Base-by-base conservation (phyloP, 1,284 basidiomycete genomes). In the Rhizoctonia solani region DNA sequence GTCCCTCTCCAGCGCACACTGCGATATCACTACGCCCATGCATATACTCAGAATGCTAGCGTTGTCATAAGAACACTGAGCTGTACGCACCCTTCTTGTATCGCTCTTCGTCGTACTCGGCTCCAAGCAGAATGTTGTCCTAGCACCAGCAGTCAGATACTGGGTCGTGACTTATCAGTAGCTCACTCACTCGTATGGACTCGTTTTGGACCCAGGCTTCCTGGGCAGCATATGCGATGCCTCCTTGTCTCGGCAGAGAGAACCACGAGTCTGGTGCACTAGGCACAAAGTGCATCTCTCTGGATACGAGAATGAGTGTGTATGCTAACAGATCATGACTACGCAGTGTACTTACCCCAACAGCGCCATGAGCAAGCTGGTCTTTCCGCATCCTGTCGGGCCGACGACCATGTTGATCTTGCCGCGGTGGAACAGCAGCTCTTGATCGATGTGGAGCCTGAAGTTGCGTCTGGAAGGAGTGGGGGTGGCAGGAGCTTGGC, bases 181-280 rank as follows among this genome's bases (percentile, higher is more conserved):
- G 27, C 39, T 9, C 32, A 66, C 70, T 32, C 47, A 79, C 79
- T 76, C 77, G 81, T 69, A 83, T 79, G 3, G 80, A 82, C 63
- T 79, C 79, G 71, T 85, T 87, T 70, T 83, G 81, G 1, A 87
- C 85, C 88, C 89, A 92, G 0, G 87, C 85, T 72, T 90, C 87
- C 74, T 92, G 89, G 0, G 87, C 85, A 3, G 87, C 87, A 75
- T 88, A 90, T 0, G 86, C 85, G 5, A 91, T 82, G 3, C 88
- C 88, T 11, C 82, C 81, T 1, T 77, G 75, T 6, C 88, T 81
- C 16, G 89, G 88, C 9, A 90, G 79, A 67, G 83, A 84, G 74
- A 81, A 87, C 80, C 85, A 87, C 0, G 87, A 83, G 30, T 81
- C 81, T 13, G 81, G 78, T 4, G 79, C 78, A 9, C 77, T 74